Conservation (phyloP, 495 filamentous ascomycete species). For the Aspergillus diversus region DNA sequence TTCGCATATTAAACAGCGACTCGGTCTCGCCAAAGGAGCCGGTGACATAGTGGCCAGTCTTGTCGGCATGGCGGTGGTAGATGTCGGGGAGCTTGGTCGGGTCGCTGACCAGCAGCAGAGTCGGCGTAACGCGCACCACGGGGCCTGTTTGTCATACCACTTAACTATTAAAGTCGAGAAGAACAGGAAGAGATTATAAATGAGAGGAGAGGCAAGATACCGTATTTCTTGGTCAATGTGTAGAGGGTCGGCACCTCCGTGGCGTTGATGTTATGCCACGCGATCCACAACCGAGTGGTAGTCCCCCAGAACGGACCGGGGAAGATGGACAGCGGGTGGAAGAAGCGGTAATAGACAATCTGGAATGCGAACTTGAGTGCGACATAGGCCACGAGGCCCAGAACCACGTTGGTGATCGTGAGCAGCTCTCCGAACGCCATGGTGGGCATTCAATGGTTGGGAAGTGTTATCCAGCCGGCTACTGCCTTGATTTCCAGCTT, state of each 20-base stretch:
- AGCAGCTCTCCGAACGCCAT: constrained; percentile 38
- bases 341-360: constrained; percentile 54
- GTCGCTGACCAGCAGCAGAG: constrained; percentile 49
- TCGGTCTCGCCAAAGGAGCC: constrained; percentile 52
- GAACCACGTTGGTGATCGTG: constrained; percentile 33
- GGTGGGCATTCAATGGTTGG: constrained; percentile 6
- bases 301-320: constrained; percentile 59
- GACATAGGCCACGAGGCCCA: constrained; percentile 35
- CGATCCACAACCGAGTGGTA: constrained; percentile 55
- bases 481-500: neutral
- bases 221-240: constrained; percentile 53
- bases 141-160: constrained; percentile 34
- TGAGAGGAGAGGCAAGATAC: too few relatives aligned
- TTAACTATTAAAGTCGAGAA: neutral
- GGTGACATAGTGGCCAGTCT: constrained; percentile 56
- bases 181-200: neutral
- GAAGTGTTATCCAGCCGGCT: neutral
- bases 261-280: constrained; percentile 49
- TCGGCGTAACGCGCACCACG: constrained; percentile 50
- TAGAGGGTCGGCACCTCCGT: constrained; percentile 44
- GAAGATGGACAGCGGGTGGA: constrained; percentile 53
- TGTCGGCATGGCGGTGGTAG: constrained; percentile 59
- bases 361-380: constrained; percentile 34
- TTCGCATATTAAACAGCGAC: constrained; percentile 53
- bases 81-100: constrained; percentile 52